Base-by-base conservation (phyloP, 441 rosid genomes). In the Gossypium trilobum region DNA sequence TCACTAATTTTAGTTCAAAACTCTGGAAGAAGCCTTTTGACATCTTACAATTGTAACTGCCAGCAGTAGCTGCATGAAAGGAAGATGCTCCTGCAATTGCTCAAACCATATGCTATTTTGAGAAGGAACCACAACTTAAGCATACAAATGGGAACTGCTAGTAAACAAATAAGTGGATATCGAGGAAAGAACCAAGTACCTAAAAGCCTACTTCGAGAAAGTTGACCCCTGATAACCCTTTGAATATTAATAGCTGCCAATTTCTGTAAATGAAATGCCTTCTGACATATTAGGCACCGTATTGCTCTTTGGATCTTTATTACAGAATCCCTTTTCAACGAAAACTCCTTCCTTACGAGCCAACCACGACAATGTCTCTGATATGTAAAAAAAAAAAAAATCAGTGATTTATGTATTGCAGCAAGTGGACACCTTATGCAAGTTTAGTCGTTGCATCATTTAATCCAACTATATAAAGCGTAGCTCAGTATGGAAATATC, bases 361-460 rank as follows among this genome's bases (percentile, higher is more conserved):
- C 91, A 84, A 75, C 89, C 88, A 60, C 87, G 91, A 74, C 74
- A 87, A 64, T 71, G 63, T 80, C 86, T 83, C 93, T 93, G 82
- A 36, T 48, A 77, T 58, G 59, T 68, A 70, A 59, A 59, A 31
- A 62, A 65, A 65, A 68, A 54, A 31, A 16, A 61, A 3, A 1
- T 33, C 13, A 50, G 50, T 61, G 58, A 58, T 57, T 16, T 48
- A 27, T 61, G 29, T 36, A 33, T 29, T 48, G 57, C 57, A 19
- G 19, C 29, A 36, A 58, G 19, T 25, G 19, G 56, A 68, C 65
- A 59, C 31, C 44, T 19, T 7, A 33, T 33, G 42, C 42, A 33
- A 1, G 42, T 33, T 33, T 33, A 33, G 42, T 9, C 42, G 42
- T 33, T 33, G 51, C 68, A 17, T 39, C 51, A 63, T 63, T 17